phyloP scores from a whole-genome alignment of 371 early-diverging fungal genomes.

The Mortierella sp. region DNA sequence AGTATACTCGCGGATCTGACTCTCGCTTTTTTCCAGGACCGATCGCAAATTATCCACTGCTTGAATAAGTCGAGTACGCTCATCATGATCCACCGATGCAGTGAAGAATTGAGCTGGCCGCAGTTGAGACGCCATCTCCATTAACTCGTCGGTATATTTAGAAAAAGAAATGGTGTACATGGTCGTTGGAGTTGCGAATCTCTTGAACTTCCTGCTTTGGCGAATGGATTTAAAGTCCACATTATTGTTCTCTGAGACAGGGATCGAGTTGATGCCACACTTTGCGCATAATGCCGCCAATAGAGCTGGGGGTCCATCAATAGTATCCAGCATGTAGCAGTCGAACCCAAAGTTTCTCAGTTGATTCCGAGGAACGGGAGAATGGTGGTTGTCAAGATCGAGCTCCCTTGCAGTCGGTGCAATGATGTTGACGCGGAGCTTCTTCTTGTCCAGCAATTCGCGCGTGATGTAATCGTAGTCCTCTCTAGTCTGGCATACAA shows the following conservation, averaged over 20 bases:
- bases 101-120: slow-evolving; percentile 36
- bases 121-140: slow-evolving; percentile 35
- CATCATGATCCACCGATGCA: slow-evolving; percentile 43
- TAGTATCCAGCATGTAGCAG: slow-evolving; percentile 75
- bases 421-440: slow-evolving; percentile 72
- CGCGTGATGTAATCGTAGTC: slow-evolving; percentile 81
- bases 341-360: slow-evolving; percentile 75
- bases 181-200: slow-evolving; percentile 30
- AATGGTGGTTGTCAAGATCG: slow-evolving; percentile 50
- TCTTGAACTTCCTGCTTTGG: slow-evolving; percentile 30
- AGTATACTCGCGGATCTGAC: slow-evolving; percentile 21
- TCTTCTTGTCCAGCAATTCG: slow-evolving; percentile 69
- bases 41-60: slow-evolving; percentile 37
- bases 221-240: slow-evolving; percentile 33
- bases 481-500: slow-evolving; percentile 80
- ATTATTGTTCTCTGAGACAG: slow-evolving; percentile 55
- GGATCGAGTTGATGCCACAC: slow-evolving; percentile 68
- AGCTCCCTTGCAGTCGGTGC: slow-evolving; percentile 59
- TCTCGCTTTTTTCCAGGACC: slow-evolving; percentile 15
- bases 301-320: slow-evolving; percentile 82
- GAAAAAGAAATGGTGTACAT: slow-evolving; percentile 30
- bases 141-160: slow-evolving; percentile 29
- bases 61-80: slow-evolving; percentile 20
- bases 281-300: slow-evolving; percentile 75
- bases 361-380: slow-evolving; percentile 61